phyloP scores from a whole-genome alignment of 1,284 basidiomycete genomes.

The Leccinum variabile region DNA sequence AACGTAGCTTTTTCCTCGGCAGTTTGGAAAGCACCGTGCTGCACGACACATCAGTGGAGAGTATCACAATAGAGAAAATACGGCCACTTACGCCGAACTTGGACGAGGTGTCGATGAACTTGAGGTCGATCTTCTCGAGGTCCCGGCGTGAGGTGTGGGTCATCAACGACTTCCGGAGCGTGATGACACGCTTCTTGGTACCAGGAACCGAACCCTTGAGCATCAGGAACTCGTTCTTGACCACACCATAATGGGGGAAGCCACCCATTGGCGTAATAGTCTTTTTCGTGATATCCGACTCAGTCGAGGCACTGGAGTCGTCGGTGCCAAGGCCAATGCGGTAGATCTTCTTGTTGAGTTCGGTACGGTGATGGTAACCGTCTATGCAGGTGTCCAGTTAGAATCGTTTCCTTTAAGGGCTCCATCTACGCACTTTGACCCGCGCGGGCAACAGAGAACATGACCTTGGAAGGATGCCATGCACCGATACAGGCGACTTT shows the following conservation, averaged over 20 bases:
- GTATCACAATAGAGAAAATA: not conserved
- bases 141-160: slow-evolving; percentile 85
- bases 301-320: slow-evolving; percentile 87
- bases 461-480: slow-evolving; percentile 99
- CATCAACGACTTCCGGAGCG: slow-evolving; percentile 87
- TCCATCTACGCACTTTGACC: slow-evolving; percentile 82
- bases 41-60: slow-evolving; percentile 22
- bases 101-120: slow-evolving; percentile 98
- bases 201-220: slow-evolving; percentile 94
- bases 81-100: slow-evolving; percentile 78
- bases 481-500: slow-evolving; percentile 99
- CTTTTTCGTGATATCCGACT: slow-evolving; percentile 93
- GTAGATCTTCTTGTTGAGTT: slow-evolving; percentile 99
- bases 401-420: slow-evolving; percentile 1
- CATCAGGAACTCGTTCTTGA: slow-evolving; percentile 98
- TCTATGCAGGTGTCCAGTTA: slow-evolving; percentile 47
- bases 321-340: slow-evolving; percentile 86
- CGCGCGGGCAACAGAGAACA: slow-evolving; percentile 99
- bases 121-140: slow-evolving; percentile 97
- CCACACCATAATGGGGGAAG: slow-evolving; percentile 98
- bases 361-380: slow-evolving; percentile 98
- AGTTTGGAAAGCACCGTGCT: slow-evolving; percentile 96
- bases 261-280: slow-evolving; percentile 97
- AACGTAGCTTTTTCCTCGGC: slow-evolving; percentile 94
- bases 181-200: slow-evolving; percentile 97